Evolutionary conservation across 192 early-diverging fungal genomes (phyloP).

Genomic region (Rhizoclosmatium sp.): DNA sequence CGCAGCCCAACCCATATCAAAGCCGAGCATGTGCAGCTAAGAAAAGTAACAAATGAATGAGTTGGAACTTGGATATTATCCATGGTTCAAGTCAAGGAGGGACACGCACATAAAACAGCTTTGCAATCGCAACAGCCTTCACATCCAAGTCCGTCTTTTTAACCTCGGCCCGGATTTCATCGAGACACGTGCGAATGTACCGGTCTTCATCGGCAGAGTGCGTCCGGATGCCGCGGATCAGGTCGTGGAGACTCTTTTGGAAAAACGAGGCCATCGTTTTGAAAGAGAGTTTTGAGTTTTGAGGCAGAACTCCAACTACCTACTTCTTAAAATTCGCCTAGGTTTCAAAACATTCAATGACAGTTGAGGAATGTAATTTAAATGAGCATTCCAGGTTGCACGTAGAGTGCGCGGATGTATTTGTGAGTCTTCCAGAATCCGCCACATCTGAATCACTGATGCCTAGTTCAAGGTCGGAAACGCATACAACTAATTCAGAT

Average conservation of each 20-base stretch:
- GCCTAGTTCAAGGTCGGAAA: too few relatives aligned
- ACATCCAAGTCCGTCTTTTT: conserved; percentile 82
- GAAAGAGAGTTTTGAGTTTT: background rate
- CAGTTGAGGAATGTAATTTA: too few relatives aligned
- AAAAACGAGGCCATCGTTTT: background rate
- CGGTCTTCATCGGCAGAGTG: conserved; percentile 69
- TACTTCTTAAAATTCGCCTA: background rate
- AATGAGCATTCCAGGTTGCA: too few relatives aligned
- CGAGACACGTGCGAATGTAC: conserved; percentile 85
- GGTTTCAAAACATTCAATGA: too few relatives aligned
- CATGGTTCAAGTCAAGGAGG: background rate
- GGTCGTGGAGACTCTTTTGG: conserved; percentile 63
- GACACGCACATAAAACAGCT: conserved; percentile 61
- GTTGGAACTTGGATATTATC: background rate
- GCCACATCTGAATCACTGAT: too few relatives aligned
- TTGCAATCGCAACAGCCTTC: conserved; percentile 88
- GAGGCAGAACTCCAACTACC: background rate
- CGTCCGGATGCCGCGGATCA: conserved; percentile 91
- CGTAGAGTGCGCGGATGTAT: too few relatives aligned
- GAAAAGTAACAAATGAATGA: background rate
- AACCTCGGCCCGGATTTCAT: conserved; percentile 91
- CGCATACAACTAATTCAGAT: too few relatives aligned
- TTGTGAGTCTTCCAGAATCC: too few relatives aligned
- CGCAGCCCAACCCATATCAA: conserved; percentile 95
- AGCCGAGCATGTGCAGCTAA: conserved; percentile 96